Percentiles rank a stretch among this genome's conserved stretches.
Evolutionary conservation across 805 yeast genomes (phyloP).

Genomic region (Starmerella scarabaei): DNA sequence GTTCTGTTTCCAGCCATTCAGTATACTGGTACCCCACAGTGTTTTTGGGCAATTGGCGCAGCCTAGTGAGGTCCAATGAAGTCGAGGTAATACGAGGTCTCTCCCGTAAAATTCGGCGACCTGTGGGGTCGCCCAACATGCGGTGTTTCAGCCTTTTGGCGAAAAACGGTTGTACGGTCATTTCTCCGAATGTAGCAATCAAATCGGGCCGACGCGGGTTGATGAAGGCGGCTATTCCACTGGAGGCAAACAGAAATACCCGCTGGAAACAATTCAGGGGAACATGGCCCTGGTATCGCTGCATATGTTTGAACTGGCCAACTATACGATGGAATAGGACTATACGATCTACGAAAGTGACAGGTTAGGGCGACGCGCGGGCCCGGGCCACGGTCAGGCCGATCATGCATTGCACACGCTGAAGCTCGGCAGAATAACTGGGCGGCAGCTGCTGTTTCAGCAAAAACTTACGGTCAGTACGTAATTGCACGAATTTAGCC

Average conservation of each 20-base stretch:
- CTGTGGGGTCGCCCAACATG: slow-evolving; percentile 66
- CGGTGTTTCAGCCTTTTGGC: slow-evolving; percentile 47
- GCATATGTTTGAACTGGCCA: slow-evolving; percentile 4
- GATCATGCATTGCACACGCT: no score
- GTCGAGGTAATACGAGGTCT: slow-evolving; percentile 72
- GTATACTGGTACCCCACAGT: slow-evolving; percentile 72
- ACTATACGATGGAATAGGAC: neutral
- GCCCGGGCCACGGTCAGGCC: no score
- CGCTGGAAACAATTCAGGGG: slow-evolving; percentile 58
- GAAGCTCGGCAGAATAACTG: no score
- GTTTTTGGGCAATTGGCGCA: slow-evolving; percentile 48
- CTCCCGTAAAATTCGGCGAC: slow-evolving; percentile 65
- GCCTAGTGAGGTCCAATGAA: slow-evolving; percentile 48
- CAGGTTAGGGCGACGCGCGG: no score
- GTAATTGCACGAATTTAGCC: neutral
- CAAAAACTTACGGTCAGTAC: neutral
- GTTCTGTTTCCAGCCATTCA: slow-evolving; percentile 71
- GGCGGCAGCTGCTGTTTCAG: neutral
- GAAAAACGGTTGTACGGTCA: slow-evolving; percentile 64
- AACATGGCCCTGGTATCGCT: slow-evolving; percentile 28
- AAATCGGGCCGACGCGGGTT: slow-evolving; percentile 32
- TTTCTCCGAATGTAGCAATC: slow-evolving; percentile 53
- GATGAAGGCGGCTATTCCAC: slow-evolving; percentile 59
- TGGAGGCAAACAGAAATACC: slow-evolving; percentile 48
- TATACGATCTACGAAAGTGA: neutral